A percentile compares a stretch with the other conserved stretches of the same genome.
Evolutionary conservation across 129 eudicot genomes (phyloP).

Genomic region (Kitagawia praeruptora): DNA sequence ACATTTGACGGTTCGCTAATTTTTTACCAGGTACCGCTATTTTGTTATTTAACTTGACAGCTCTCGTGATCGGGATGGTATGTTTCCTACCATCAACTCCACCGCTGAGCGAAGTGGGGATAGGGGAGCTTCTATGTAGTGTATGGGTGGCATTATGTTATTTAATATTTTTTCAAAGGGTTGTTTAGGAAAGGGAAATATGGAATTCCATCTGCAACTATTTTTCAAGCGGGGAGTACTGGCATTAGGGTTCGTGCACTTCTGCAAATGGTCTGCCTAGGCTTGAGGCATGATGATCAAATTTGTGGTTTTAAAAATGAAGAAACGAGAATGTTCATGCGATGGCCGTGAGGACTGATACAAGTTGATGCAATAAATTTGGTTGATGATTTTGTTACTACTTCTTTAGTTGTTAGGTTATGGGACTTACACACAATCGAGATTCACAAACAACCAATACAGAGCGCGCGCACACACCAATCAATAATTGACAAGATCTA

Average conservation of each 20-base stretch:
- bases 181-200: slow-evolving; percentile 44
- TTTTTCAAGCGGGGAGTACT: too few relatives aligned
- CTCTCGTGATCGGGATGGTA: slow-evolving; percentile 18
- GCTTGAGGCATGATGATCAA: neutral
- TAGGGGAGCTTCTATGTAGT: slow-evolving; percentile 36
- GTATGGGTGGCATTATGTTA: slow-evolving; percentile 21
- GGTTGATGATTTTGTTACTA: too few relatives aligned
- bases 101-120: slow-evolving; percentile 5
- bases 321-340: too few relatives aligned
- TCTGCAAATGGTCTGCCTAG: neutral
- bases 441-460: too few relatives aligned
- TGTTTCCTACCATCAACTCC: neutral
- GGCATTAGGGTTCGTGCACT: too few relatives aligned
- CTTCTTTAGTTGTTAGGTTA: too few relatives aligned
- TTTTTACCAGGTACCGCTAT: slow-evolving; percentile 32
- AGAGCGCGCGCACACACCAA: too few relatives aligned
- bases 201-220: slow-evolving; percentile 44
- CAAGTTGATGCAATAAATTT: too few relatives aligned
- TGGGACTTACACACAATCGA: too few relatives aligned
- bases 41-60: slow-evolving; percentile 32
- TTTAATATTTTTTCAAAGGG: slow-evolving; percentile 42
- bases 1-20: too few relatives aligned
- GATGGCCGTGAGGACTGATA: too few relatives aligned
- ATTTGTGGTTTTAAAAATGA: neutral
- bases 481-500: too few relatives aligned